Base-by-base conservation (phyloP, 2,329 filamentous ascomycete genomes). In the Hypoxylon sp. region DNA sequence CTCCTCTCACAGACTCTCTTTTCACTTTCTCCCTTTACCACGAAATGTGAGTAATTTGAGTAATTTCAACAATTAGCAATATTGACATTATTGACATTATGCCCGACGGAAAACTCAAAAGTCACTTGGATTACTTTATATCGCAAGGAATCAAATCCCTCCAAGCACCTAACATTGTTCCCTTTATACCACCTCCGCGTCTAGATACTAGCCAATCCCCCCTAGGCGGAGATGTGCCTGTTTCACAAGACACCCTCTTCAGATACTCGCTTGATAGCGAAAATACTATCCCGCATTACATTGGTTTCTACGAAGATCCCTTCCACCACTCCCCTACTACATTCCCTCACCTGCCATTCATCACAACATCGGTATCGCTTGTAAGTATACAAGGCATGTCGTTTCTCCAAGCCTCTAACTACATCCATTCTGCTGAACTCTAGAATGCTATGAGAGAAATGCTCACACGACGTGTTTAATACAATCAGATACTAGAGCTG, bases 281-380 rank as follows among this genome's bases (percentile, higher is more conserved):
- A 13, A 63, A 49, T 3, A 59, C 59, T 11, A 59, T 75, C 7
- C 73, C 73, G 3, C 57, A 64, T 22, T 67, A 69, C 39, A 58
- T 74, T 24, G 64, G 68, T 19, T 58, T 75, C 32, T 67, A 66
- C 56, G 24, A 56, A 22, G 60, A 72, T 20, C 64, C 65, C 0
- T 60, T 63, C n/a, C 22, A 19, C 8, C 52, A 56, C 20, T n/a
- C 22, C 24, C 15, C 20, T 20, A 28, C 13, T 15, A 24, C 30
- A 7, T 44, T 55, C 26, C 49, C 59, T 8, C 30, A 56, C 34
- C 57, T 54, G 24, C 37, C 8, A 41, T 17, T 41, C 37, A 41
- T 41, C 37, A 41, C 15, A n/a, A 41, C 15, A 17, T 70, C 68
- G 0, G 47, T 53, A 1, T 66, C 68, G 0, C 50, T 75, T 1